Base-by-base conservation (phyloP, 345 rosid species). In the Carallia brachiata region DNA sequence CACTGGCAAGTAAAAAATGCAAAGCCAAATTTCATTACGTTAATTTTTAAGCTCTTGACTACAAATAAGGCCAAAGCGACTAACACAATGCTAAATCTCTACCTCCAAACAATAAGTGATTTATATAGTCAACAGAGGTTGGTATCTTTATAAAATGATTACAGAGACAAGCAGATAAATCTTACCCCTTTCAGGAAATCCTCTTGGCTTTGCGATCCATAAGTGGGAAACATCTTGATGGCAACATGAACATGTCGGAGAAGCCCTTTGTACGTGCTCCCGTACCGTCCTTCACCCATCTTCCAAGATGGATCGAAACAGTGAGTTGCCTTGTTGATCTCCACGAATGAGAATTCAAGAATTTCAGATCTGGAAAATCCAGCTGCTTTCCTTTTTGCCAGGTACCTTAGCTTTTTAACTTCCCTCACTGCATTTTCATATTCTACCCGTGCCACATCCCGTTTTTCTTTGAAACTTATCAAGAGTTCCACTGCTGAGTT, bases 151-250 rank as follows among this genome's bases (percentile, higher is more conserved):
- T 50, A 56, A 55, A 62, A 28, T 31, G 57, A 47, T 17, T 37
- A 37, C 31, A 52, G 50, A 65, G 73, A 62, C 30, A 31, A 55
- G 60, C 44, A 8, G 13, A 27, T 32, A 62, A 52, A 47, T 1
- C 52, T 78, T 87, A 91, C 98, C 97, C 73, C 78, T 59, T 84
- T 81, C 72, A 84, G 82, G 57, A 93, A 91, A 62, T 87, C 85
- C 66, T 75, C 40, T 48, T 63, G 77, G 73, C 90, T 78, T 72
- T 78, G 82, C 71, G 89, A 83, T 53, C 96, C 90, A 71, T 87
- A 93, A 23, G 92, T 83, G 44, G 94, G 97, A 66, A 91, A 82
- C 94, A 93, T 93, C 83, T 88, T 91, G 63, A 93, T 84, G 67
- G 92, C 94, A 63, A 93, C 95, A 70, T 80, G 84, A 71, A 83